Evolutionary conservation across 2,329 filamentous ascomycete genomes (phyloP), one percentile per base, ranked within the genome.

Genomic region (Fusarium virguliforme): DNA sequence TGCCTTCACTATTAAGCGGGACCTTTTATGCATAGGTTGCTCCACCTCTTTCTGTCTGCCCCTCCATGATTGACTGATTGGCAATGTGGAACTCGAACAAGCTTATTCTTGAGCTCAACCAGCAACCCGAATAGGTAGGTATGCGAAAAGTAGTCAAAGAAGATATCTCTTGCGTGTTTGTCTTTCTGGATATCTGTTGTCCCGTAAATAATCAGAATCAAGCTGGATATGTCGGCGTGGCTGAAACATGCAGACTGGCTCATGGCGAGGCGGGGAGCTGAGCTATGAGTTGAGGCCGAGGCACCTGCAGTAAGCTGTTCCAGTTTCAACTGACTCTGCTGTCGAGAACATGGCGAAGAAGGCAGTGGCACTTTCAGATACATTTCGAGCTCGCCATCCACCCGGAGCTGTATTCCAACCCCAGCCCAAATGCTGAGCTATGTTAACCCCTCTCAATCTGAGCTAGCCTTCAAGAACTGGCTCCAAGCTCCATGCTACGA

Each of bases 41-140:
- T 68, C 68, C 68, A 71, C 64, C 35, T 22, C 3, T 13, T 22
- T 10, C 18, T 8, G 4, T 53, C 32, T 54, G 51, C 34, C 32
- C 35, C 53, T 38, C 53, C 35, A 40, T 32, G 34, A 37, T 38
- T n/a, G 12, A 15, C 28, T 34, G 32, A 53, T 53, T 56, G 35
- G 53, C 24, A 40, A 50, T 26, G 41, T 50, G 37, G 59, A 64
- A 55, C 68, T 60, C 64, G 64, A 56, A 40, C 30, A 57, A 51
- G 40, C 55, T 48, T 58, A 48, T 34, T 26, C 28, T 26, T 48
- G 37, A 28, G 38, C 40, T 35, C 55, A 35, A 18, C 6, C 28
- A 34, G 30, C 8, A 30, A 22, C 26, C 28, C 24, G 24, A 48
- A 48, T 48, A 56, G 18, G 18, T 18, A 18, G 18, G 6, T 56